These are phyloP conservation scores for Russula abietina DNA, from an alignment of 768 basidiomycete species.

Conservation along the genomic window DNA sequence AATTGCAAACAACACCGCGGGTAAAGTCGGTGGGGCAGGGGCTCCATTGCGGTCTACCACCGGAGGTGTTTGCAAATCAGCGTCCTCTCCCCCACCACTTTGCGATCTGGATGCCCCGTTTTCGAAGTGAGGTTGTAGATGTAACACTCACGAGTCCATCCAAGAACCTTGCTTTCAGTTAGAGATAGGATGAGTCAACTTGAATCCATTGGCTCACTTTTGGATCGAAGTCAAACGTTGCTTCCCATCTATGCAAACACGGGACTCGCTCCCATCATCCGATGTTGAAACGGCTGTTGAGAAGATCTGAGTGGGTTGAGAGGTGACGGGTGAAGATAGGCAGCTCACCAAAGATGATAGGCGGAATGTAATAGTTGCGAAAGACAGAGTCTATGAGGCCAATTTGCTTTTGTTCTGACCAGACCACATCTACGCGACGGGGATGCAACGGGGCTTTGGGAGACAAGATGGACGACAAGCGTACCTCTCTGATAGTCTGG, in stretches of 20 bases:
- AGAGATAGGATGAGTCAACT: neutral
- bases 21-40: neutral
- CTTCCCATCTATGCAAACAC: slow-evolving; percentile 75
- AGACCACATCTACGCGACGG: slow-evolving; percentile 57
- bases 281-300: slow-evolving; percentile 43
- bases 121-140: slow-evolving; percentile 6
- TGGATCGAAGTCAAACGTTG: slow-evolving; percentile 73
- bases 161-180: slow-evolving; percentile 41
- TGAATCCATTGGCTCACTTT: slow-evolving; percentile 37
- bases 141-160: slow-evolving; percentile 51
- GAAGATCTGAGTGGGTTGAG: neutral
- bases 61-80: slow-evolving; percentile 6
- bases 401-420: slow-evolving; percentile 70
- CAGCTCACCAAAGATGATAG: slow-evolving; percentile 64
- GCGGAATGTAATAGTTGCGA: slow-evolving; percentile 75
- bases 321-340: neutral
- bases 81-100: neutral
- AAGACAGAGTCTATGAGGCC: slow-evolving; percentile 73
- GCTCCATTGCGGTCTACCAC: neutral
- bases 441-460: neutral
- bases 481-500: slow-evolving; percentile 75
- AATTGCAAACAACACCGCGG: slow-evolving; percentile 16
- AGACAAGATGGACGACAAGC: slow-evolving; percentile 10
- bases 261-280: slow-evolving; percentile 60
- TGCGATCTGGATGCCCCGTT: neutral